Conservation (phyloP, 1,139 yeast species). For the Nakaseomyces kungkrabaensis region DNA sequence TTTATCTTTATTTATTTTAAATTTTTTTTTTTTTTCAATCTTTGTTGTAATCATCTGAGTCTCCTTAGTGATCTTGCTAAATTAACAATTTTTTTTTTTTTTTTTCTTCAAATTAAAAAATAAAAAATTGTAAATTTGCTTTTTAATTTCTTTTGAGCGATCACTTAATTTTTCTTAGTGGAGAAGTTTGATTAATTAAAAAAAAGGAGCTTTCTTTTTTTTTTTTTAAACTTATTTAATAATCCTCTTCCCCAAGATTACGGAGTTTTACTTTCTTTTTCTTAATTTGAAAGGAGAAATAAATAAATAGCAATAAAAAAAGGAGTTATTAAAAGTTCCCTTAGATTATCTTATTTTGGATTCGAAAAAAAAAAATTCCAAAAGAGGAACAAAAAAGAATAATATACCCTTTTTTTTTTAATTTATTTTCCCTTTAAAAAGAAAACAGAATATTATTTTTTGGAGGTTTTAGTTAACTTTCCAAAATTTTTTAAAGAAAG, state of each 20-base stretch:
- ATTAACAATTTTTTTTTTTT: no score
- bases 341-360: neutral
- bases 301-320: no score
- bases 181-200: no score
- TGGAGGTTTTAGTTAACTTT: conserved; percentile 25
- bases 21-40: neutral
- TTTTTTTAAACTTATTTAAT: no score
- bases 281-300: no score
- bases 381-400: neutral
- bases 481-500: conserved; percentile 8
- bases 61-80: neutral
- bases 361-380: neutral
- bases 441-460: neutral
- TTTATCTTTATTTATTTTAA: neutral
- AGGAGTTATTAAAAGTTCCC: neutral
- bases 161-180: neutral
- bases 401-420: no score
- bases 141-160: neutral
- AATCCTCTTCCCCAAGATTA: no score
- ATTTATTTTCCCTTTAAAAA: neutral
- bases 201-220: no score
- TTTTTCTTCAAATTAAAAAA: neutral
- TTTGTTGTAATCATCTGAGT: neutral
- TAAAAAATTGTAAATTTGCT: neutral
- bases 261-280: no score